Conservation (phyloP, 495 filamentous ascomycete species). For the Penicillium samsonianum region DNA sequence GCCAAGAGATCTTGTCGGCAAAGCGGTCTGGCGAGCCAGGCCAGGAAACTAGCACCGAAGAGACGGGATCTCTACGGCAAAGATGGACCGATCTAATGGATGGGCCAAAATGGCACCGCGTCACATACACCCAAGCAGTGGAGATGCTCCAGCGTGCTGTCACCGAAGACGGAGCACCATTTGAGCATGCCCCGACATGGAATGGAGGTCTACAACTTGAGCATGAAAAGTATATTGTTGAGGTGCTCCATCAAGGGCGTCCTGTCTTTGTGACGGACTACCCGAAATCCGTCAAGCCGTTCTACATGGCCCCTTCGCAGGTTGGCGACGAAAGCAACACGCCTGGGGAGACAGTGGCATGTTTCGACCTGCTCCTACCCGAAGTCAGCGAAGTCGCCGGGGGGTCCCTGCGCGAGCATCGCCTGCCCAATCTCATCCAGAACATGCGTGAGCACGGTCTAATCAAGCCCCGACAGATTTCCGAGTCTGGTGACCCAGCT, state of each 20-base stretch:
- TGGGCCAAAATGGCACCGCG: conserved; percentile 68
- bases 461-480: conserved; percentile 31
- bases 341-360: conserved; percentile 68
- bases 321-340: conserved; percentile 15
- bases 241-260: conserved; percentile 61
- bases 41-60: conserved; percentile 35
- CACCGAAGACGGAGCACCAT: conserved; percentile 48
- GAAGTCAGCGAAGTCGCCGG: conserved; percentile 88
- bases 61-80: conserved; percentile 48
- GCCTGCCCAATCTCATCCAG: conserved; percentile 64
- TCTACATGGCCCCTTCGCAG: conserved; percentile 82
- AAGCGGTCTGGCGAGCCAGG: conserved; percentile 42
- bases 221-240: conserved; percentile 88
- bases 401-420: conserved; percentile 91
- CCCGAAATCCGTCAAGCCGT: conserved; percentile 81
- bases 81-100: conserved; percentile 71
- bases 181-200: conserved; percentile 69
- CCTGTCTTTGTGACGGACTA: conserved; percentile 96
- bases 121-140: conserved; percentile 84
- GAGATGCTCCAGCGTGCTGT: conserved; percentile 63
- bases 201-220: conserved; percentile 80
- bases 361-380: conserved; percentile 93
- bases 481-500: conserved; percentile 13
- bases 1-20: conserved; percentile 60
- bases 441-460: conserved; percentile 71